Conservation (phyloP, 768 basidiomycete species). For the Pleurotus salmoneostramineus region DNA sequence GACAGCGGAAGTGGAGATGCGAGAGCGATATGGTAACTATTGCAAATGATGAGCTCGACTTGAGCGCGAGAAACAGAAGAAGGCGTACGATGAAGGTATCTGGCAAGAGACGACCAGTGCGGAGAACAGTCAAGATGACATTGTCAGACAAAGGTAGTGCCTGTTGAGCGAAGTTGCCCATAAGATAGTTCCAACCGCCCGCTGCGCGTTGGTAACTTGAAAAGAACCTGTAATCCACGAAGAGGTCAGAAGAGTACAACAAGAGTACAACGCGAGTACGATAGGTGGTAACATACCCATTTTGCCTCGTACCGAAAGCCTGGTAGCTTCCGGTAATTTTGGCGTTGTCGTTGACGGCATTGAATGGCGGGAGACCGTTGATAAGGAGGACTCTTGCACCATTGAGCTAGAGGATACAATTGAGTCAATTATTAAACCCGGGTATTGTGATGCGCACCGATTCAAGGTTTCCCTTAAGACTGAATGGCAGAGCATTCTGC, state of each 20-base stretch:
- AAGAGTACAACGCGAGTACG: not conserved
- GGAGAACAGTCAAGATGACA: constrained; percentile 43
- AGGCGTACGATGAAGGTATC: constrained; percentile 44
- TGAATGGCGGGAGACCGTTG: constrained; percentile 34
- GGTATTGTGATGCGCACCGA: constrained; percentile 25
- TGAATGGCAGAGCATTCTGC: constrained; percentile 46
- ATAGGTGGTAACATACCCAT: constrained; percentile 27
- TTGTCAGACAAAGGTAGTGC: constrained; percentile 49
- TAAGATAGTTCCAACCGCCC: constrained; percentile 35
- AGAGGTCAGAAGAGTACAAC: no score
- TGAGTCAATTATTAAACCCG: not conserved
- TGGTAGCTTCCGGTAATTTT: constrained; percentile 49
- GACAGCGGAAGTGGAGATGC: constrained; percentile 38
- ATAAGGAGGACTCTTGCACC: constrained; percentile 47
- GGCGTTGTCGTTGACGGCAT: constrained; percentile 49
- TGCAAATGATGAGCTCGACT: not conserved
- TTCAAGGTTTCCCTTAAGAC: constrained; percentile 41
- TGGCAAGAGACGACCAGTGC: constrained; percentile 29
- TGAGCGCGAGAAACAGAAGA: not conserved
- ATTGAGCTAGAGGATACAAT: constrained; percentile 11
- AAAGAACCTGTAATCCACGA: constrained; percentile 31
- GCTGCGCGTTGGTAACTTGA: constrained; percentile 37
- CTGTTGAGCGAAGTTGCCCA: constrained; percentile 55
- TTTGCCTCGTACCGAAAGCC: constrained; percentile 46
- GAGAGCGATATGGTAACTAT: constrained; percentile 57